A percentile compares a stretch with the other conserved stretches of the same genome.
phyloP scores from a whole-genome alignment of 176 grass and related monocot species.

The Elaeis guineensis region DNA sequence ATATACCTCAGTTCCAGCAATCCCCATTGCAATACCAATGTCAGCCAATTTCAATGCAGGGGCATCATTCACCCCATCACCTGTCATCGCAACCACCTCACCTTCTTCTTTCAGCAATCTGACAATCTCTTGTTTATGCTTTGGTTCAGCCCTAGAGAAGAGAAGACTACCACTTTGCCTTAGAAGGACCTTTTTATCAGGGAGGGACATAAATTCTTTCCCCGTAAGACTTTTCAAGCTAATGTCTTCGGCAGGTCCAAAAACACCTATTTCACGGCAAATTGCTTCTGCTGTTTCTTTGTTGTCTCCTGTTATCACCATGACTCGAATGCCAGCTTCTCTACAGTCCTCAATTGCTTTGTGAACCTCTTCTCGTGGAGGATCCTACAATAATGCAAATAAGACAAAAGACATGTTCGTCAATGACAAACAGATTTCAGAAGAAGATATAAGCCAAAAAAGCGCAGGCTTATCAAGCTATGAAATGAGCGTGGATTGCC shows the following conservation, averaged over 20 bases:
- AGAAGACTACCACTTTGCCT: slow-evolving; percentile 67
- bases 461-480: neutral
- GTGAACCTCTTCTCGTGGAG: slow-evolving; percentile 88
- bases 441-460: too few species aligned
- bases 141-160: slow-evolving; percentile 91
- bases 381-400: slow-evolving; percentile 51
- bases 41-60: slow-evolving; percentile 93
- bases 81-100: slow-evolving; percentile 98
- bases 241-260: slow-evolving; percentile 68
- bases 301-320: slow-evolving; percentile 99
- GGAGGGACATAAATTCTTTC: slow-evolving; percentile 71
- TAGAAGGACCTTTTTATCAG: slow-evolving; percentile 62
- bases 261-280: slow-evolving; percentile 87
- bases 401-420: neutral
- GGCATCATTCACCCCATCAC: slow-evolving; percentile 97
- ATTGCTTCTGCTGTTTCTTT: slow-evolving; percentile 99
- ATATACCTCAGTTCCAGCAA: slow-evolving; percentile 87
- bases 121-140: slow-evolving; percentile 98
- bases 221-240: slow-evolving; percentile 72
- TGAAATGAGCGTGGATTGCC: neutral
- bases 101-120: slow-evolving; percentile 92
- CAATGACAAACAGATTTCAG: too few species aligned
- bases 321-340: slow-evolving; percentile 86
- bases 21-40: slow-evolving; percentile 96
- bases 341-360: slow-evolving; percentile 94